Conservation (phyloP, 177 flowering plant genomes). For the Vitis hybrid region DNA sequence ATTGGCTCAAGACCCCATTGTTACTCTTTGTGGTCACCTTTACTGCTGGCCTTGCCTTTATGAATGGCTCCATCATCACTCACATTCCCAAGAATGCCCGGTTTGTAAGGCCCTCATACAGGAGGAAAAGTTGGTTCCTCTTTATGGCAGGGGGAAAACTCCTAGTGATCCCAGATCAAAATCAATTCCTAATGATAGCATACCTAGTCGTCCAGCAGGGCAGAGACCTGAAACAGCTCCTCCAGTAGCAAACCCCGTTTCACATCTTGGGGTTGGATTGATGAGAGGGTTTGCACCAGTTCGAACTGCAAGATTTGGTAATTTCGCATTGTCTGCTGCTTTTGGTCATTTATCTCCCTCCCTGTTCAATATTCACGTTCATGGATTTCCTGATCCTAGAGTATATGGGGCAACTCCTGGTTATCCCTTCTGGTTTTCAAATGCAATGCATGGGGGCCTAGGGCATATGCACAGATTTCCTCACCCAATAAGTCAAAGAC, state of each 20-base stretch:
- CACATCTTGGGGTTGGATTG: slow-evolving; percentile 37
- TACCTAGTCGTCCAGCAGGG: slow-evolving; percentile 58
- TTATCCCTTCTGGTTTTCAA: slow-evolving; percentile 30
- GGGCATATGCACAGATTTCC: slow-evolving; percentile 19
- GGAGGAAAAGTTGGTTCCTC: slow-evolving; percentile 68
- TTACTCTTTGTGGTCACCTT: slow-evolving; percentile 77
- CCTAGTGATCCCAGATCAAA: slow-evolving; percentile 53
- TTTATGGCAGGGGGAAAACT: slow-evolving; percentile 74
- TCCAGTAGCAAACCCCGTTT: slow-evolving; percentile 29
- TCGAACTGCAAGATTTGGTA: slow-evolving; percentile 47
- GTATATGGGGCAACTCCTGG: slow-evolving; percentile 43
- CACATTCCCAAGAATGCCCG: slow-evolving; percentile 74
- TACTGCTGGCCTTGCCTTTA: slow-evolving; percentile 85
- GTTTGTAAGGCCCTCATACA: slow-evolving; percentile 79
- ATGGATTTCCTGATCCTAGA: slow-evolving; percentile 40
- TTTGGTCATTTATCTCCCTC: slow-evolving; percentile 58
- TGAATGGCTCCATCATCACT: slow-evolving; percentile 71
- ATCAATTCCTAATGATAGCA: slow-evolving; percentile 48
- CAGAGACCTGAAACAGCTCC: slow-evolving; percentile 62
- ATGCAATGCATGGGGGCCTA: slow-evolving; percentile 30
- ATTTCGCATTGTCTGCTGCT: slow-evolving; percentile 45
- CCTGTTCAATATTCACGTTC: slow-evolving; percentile 45
- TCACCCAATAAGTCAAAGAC: slow-evolving; percentile 19
- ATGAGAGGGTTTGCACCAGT: slow-evolving; percentile 51
- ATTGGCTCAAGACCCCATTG: slow-evolving; percentile 76